Percentiles rank a stretch among this genome's conserved stretches.
Evolutionary conservation across 2,329 filamentous ascomycete species (phyloP).

Genomic region (Diaporthe ampelina): DNA sequence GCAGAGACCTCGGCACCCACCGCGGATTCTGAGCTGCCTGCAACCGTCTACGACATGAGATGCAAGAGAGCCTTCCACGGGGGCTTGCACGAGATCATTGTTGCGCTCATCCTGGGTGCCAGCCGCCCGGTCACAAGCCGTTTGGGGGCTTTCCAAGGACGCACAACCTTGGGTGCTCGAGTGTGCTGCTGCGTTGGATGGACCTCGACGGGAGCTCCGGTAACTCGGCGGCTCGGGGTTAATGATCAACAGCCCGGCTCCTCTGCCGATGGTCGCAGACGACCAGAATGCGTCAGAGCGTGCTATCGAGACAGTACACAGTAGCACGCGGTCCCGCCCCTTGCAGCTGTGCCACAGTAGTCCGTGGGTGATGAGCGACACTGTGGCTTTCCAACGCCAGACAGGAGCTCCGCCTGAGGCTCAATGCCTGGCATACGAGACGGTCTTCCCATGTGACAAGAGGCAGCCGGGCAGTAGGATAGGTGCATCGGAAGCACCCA

Average conservation of each 20-base stretch:
- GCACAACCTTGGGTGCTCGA: not conserved
- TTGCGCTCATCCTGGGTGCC: not conserved
- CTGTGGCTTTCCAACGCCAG: conserved; percentile 1
- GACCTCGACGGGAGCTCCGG: conserved; percentile 15
- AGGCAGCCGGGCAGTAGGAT: conserved; percentile 12
- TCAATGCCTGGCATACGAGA: not conserved
- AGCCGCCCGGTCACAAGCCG: too few species aligned
- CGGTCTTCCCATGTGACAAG: not conserved
- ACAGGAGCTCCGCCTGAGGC: not conserved
- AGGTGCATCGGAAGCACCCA: not conserved
- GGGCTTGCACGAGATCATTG: too few species aligned
- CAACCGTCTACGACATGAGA: too few species aligned
- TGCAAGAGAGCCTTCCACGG: not conserved
- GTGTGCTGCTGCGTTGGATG: not conserved
- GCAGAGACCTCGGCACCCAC: not conserved
- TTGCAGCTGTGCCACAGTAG: not conserved
- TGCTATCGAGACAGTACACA: conserved; percentile 1
- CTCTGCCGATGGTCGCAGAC: conserved; percentile 34
- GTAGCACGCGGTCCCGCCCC: conserved; percentile 8
- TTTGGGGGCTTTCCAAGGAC: not conserved
- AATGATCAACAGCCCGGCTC: conserved; percentile 3
- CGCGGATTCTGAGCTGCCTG: not conserved
- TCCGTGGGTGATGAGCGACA: not conserved
- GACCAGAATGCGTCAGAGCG: conserved; percentile 13
- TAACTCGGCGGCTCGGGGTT: conserved; percentile 27